Conservation (phyloP, 768 basidiomycete species). For the Suillus weaverae region DNA sequence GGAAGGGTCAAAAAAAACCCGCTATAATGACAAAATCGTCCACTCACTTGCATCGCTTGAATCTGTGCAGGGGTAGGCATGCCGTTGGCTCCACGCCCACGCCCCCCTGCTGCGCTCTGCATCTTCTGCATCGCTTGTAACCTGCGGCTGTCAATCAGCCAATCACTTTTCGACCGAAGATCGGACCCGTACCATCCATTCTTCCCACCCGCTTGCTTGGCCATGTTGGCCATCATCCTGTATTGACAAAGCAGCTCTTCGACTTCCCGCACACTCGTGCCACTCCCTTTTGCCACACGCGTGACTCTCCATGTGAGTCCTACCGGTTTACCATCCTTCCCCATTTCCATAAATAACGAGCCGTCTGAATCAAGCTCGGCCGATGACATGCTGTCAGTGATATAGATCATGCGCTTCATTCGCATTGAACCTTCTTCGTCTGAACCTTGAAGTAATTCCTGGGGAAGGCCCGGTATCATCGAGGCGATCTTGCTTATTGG, state of each 20-base stretch:
- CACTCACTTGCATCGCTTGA: slow-evolving; percentile 85
- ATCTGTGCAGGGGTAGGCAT: slow-evolving; percentile 94
- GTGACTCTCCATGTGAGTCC: slow-evolving; percentile 90
- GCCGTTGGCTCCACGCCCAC: slow-evolving; percentile 82
- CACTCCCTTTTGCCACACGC: slow-evolving; percentile 89
- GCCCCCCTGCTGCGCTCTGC: slow-evolving; percentile 82
- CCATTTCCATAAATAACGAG: slow-evolving; percentile 80
- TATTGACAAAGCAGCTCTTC: slow-evolving; percentile 97
- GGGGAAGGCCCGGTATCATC: slow-evolving; percentile 97
- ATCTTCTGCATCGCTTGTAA: slow-evolving; percentile 90
- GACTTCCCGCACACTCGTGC: slow-evolving; percentile 95
- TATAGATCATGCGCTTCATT: slow-evolving; percentile 98
- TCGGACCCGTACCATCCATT: slow-evolving; percentile 73
- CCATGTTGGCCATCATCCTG: slow-evolving; percentile 99
- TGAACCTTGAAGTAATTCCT: slow-evolving; percentile 85
- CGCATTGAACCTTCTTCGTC: slow-evolving; percentile 90
- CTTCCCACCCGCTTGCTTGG: slow-evolving; percentile 96
- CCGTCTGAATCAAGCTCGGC: slow-evolving; percentile 95
- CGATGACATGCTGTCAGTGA: slow-evolving; percentile 97
- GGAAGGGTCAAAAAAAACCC: slow-evolving; percentile 9
- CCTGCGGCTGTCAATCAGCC: slow-evolving; percentile 39
- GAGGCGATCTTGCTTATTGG: slow-evolving; percentile 97
- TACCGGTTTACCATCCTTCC: slow-evolving; percentile 79
- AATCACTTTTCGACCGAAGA: slow-evolving; percentile 6
- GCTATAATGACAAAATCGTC: not conserved